phyloP scores from a whole-genome alignment of 257 asterid genomes.

The Solanum chilense region DNA sequence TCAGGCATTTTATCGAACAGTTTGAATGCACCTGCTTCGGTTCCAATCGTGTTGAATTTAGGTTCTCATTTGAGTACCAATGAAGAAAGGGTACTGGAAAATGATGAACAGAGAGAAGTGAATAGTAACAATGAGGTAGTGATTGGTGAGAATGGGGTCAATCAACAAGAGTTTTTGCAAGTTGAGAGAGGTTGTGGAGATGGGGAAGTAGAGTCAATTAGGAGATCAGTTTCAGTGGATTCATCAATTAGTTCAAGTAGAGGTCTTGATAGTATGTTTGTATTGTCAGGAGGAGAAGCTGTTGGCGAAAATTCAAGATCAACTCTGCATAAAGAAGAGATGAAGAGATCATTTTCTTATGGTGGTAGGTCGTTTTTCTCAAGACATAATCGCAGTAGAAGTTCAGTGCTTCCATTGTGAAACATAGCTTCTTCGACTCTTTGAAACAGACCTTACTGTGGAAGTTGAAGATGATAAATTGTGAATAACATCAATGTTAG shows the following conservation, averaged over 20 bases:
- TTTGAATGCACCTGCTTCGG: background rate
- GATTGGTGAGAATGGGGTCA: background rate
- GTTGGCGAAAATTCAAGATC: background rate
- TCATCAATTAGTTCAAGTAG: background rate
- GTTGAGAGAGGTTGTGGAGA: background rate
- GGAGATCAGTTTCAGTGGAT: slow-evolving; percentile 19
- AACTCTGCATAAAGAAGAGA: background rate
- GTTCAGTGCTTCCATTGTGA: slow-evolving; percentile 4
- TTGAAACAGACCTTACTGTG: background rate
- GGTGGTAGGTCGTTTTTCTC: slow-evolving; percentile 12
- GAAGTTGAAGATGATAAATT: background rate
- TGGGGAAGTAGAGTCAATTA: background rate
- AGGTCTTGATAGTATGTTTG: background rate
- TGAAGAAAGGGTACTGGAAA: background rate
- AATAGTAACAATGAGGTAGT: background rate
- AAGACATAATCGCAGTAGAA: slow-evolving; percentile 4
- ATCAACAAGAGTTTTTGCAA: background rate
- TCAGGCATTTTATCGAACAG: slow-evolving; percentile 5
- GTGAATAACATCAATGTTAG: background rate
- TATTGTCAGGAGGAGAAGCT: background rate
- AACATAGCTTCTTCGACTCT: background rate
- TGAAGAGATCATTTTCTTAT: slow-evolving; percentile 21
- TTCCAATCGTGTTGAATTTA: background rate
- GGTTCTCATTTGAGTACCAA: background rate
- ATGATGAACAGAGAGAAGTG: background rate